Evolutionary conservation across 345 rosid genomes (phyloP), one percentile per base, ranked within the genome.

Genomic region (Pelargonium nanum): DNA sequence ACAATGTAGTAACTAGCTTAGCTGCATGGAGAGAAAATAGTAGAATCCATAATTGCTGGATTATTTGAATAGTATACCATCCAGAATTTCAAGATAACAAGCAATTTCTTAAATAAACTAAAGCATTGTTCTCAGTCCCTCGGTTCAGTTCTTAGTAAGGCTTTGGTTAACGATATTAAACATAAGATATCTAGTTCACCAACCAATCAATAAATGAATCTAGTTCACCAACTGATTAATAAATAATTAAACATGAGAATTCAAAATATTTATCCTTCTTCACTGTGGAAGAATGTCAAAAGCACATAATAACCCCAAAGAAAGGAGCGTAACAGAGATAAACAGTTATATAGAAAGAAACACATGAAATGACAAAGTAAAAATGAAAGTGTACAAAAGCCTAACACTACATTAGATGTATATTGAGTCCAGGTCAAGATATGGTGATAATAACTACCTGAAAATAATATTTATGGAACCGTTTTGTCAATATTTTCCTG

Each of bases 401-500:
- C 3, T 28, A 28, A 28, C 32, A 28, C 7, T 28, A 28, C 32
- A 28, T 28, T 28, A 28, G 32, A 28, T 28, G 7, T 28, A 28
- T 28, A 28, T 3, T 28, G 32, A 2, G 7, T 28, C 3, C 32
- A 2, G 7, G 32, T 12, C 17, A 8, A 40, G 1, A 40, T 9
- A 40, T 40, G 48, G 48, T 6, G 48, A 40, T 12, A 12, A 10
- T 40, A 28, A 51, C 55, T 63, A 90, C 99, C 99, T 93, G 86
- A 51, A 93, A 93, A 66, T 93, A 93, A 77, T 80, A 81, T n/a
- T 78, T 64, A 75, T 93, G 99, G 79, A 93, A 87, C 65, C 82
- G 80, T 72, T 80, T 90, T 26, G 97, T 90, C 89, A 93, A 69
- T 80, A 90, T 83, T 72, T 87, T 86, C 58, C 99, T 86, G 79